Percentiles rank a stretch among this genome's conserved stretches.
Conservation (phyloP, 2,329 filamentous ascomycete genomes). For the Periconia sp. region DNA sequence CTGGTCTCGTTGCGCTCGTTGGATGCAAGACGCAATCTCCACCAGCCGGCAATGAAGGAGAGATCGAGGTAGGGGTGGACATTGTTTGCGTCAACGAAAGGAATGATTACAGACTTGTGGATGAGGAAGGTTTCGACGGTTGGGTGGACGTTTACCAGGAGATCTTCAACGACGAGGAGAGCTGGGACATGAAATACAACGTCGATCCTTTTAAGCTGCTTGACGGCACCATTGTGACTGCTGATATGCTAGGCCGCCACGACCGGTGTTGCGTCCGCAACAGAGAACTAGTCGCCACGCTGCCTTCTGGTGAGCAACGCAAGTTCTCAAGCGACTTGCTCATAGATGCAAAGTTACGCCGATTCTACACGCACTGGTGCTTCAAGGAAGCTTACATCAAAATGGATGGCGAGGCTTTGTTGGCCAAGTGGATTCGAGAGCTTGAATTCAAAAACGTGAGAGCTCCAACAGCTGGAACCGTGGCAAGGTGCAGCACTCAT, state of each 20-base stretch:
- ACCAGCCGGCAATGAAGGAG: conserved; percentile 9
- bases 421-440: conserved; percentile 71
- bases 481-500: conserved; percentile 46
- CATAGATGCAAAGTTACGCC: conserved; percentile 64
- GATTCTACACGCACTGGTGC: conserved; percentile 79
- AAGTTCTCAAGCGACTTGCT: conserved; percentile 48
- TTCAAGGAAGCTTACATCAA: conserved; percentile 81
- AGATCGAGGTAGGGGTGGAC: conserved; percentile 67
- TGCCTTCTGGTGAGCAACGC: conserved; percentile 38
- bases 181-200: conserved; percentile 62
- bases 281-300: conserved; percentile 41
- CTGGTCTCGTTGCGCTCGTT: conserved; percentile 70
- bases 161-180: conserved; percentile 67
- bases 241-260: conserved; percentile 45
- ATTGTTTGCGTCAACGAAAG: conserved; percentile 76
- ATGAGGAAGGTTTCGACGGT: conserved; percentile 63
- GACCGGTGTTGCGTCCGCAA: conserved; percentile 46
- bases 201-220: conserved; percentile 47
- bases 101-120: conserved; percentile 59
- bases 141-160: conserved; percentile 74
- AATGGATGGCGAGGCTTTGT: conserved; percentile 75
- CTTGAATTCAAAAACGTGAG: conserved; percentile 68
- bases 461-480: conserved; percentile 53
- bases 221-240: conserved; percentile 46
- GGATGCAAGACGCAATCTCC: conserved; percentile 38